Evolutionary conservation across 495 filamentous ascomycete species (phyloP).

Genomic region (Annulohypoxylon maeteangense): DNA sequence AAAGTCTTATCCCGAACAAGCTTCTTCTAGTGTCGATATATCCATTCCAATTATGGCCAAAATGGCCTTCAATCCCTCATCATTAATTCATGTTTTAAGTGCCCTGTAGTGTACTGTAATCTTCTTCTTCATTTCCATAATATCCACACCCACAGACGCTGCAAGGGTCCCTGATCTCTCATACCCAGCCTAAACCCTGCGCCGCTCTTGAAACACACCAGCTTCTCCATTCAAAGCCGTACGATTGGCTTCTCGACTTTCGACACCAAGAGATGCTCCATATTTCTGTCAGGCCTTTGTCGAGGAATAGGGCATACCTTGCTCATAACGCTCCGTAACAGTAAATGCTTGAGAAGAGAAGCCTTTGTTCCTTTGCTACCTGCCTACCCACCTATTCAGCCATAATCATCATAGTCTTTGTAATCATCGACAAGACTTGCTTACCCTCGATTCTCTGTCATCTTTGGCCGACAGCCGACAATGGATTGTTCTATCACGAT

Average conservation of each 20-base stretch:
- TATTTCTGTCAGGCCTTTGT: slow-evolving; percentile 23
- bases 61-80: not conserved
- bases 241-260: slow-evolving; percentile 27
- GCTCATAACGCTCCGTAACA: not conserved
- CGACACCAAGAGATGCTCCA: slow-evolving; percentile 7
- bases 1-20: slow-evolving; percentile 25
- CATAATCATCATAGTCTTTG: not conserved
- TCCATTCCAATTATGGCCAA: not conserved
- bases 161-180: slow-evolving; percentile 22
- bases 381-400: not conserved
- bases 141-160: not conserved
- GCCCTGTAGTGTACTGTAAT: not conserved
- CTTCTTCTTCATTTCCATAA: slow-evolving; percentile 1
- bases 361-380: not conserved
- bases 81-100: slow-evolving; percentile 1
- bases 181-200: slow-evolving; percentile 30
- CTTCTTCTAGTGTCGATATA: slow-evolving; percentile 25
- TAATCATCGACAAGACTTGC: not conserved
- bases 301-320: slow-evolving; percentile 13
- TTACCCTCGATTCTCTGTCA: not conserved
- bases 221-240: slow-evolving; percentile 12
- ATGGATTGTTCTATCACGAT: not conserved
- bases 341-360: not conserved
- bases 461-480: not conserved
- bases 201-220: slow-evolving; percentile 38